Percentiles rank a stretch among this genome's conserved stretches.
phyloP scores from a whole-genome alignment of 73 alveolate species.

The Halteria grandinella region DNA sequence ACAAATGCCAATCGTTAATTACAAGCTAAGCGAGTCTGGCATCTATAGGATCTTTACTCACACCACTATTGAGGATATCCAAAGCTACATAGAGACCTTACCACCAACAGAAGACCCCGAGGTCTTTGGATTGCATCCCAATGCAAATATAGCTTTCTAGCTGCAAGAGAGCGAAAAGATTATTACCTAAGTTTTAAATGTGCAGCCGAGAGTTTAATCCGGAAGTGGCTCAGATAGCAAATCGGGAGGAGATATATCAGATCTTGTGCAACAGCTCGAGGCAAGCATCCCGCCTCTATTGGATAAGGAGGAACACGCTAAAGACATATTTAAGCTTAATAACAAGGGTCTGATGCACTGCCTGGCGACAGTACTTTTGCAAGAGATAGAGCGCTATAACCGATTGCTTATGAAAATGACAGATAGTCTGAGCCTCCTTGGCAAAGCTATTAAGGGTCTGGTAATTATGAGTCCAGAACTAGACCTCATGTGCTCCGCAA shows the following conservation, averaged over 20 bases:
- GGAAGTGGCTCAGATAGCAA: constrained; percentile 87
- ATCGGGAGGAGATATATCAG: too few species aligned
- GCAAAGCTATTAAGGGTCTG: constrained; percentile 96
- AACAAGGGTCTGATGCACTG: constrained; percentile 82
- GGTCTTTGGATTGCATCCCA: constrained; percentile 99
- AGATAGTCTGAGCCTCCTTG: constrained; percentile 84
- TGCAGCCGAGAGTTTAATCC: constrained; percentile 92
- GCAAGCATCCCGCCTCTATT: constrained; percentile 60
- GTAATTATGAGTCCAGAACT: constrained; percentile 98
- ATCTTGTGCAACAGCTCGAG: constrained; percentile 65
- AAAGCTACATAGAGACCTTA: constrained; percentile 71
- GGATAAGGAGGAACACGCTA: constrained; percentile 66
- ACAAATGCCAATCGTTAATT: too few species aligned
- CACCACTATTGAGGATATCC: constrained; percentile 61
- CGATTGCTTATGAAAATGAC: constrained; percentile 88
- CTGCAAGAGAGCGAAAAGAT: constrained; percentile 84
- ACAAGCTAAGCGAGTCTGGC: constrained; percentile 86
- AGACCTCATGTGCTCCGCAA: constrained; percentile 94
- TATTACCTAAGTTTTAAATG: constrained; percentile 81
- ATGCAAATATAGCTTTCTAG: constrained; percentile 97
- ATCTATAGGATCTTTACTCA: constrained; percentile 88
- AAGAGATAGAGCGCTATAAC: constrained; percentile 95
- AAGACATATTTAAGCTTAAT: constrained; percentile 59
- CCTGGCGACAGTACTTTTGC: constrained; percentile 90
- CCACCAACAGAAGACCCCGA: constrained; percentile 96